phyloP scores from a whole-genome alignment of 2,329 filamentous ascomycete species.

The Magnaporthiopsis rhizophila region DNA sequence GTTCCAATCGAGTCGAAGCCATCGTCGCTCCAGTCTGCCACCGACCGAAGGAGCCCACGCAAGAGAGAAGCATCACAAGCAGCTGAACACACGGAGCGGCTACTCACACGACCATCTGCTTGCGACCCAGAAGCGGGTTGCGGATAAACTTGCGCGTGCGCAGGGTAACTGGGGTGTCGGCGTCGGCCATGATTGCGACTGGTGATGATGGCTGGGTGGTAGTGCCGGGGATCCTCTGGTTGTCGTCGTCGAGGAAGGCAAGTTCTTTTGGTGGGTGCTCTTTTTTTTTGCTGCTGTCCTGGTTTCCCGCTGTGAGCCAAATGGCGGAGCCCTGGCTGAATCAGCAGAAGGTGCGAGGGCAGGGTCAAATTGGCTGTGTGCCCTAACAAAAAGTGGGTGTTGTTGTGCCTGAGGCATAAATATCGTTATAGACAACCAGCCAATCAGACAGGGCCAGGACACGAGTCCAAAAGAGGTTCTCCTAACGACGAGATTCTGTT shows the following conservation, averaged over 20 bases:
- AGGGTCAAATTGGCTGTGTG: neutral
- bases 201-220: neutral
- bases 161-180: conserved; percentile 69
- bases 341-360: neutral
- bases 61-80: neutral
- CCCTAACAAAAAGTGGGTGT: neutral
- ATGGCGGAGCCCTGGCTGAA: neutral
- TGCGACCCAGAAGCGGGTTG: conserved; percentile 97
- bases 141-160: conserved; percentile 99
- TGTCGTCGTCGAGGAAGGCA: neutral
- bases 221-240: neutral
- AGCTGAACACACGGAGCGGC: too few relatives aligned
- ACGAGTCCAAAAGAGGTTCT: too few relatives aligned
- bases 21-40: neutral
- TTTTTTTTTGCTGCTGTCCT: neutral
- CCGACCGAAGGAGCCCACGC: neutral
- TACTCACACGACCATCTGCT: conserved; percentile 99
- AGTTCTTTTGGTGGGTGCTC: neutral
- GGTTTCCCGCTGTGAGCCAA: neutral
- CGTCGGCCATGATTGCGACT: conserved; percentile 71
- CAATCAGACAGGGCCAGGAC: neutral
- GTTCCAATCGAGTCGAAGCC: neutral
- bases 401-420: neutral
- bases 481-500: too few relatives aligned
- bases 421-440: too few relatives aligned